Base-by-base conservation (phyloP, 352 stramenopile genomes). In the Globisporangium megalacanthum region DNA sequence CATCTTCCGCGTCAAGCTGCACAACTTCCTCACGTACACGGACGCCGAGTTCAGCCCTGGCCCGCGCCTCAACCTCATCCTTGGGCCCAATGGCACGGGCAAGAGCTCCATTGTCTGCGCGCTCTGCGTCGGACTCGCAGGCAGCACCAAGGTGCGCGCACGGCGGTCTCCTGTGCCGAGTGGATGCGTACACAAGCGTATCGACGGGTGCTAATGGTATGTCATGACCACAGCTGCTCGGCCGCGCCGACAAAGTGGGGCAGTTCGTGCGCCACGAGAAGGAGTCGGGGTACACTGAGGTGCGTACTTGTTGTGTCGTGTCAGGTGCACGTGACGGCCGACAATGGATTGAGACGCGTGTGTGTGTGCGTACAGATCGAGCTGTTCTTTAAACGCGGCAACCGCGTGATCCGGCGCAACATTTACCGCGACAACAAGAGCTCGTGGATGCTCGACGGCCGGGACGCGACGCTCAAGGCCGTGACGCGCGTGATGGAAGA, bases 51-150 rank as follows among this genome's bases (percentile, higher is more conserved):
- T 98, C 51, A 79, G 67, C 57, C 92, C 95, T 0, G 92, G 94
- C 0, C 94, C 93, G 49, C 85, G 96, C 10, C 79, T 99, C 9
- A 99, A 99, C 67, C 83, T 99, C 52, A 96, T 99, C 48, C 73
- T 99, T 37, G 97, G 97, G 1, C 95, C 97, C 3, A 99, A 99
- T 60, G 97, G 97, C 41, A 98, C 94, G 0, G 89, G 89, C 66
- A 97, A 97, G 64, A 92, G 79, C 53, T 94, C 82, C 19, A 98
- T 99, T 63, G 87, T 99, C 31, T 99, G 96, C 69, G 97, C 97
- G 33, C 95, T 99, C 52, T 98, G 90, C 59, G 83, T 99, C 41
- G 97, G 96, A 4, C 75, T 99, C 14, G 97, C 94, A 3, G 97
- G 96, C 35, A 94, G 92, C 60, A 95, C 95, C 6, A 92, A 90